Evolutionary conservation across 2,329 filamentous ascomycete species (phyloP).

Genomic region (Geoglossum cookeanum): DNA sequence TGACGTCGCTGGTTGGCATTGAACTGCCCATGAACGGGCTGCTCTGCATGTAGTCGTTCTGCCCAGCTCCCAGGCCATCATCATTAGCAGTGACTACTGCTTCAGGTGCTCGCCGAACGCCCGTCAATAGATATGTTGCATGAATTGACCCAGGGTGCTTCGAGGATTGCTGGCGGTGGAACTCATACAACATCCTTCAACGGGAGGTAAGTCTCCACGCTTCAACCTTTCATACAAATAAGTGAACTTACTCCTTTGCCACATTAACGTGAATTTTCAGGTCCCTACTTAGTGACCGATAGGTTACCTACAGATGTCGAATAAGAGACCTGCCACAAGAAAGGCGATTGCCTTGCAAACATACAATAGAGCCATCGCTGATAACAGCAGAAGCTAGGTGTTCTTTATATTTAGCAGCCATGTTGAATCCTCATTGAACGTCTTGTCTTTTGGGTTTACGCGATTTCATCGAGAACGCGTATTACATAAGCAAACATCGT

Average conservation of each 20-base stretch:
- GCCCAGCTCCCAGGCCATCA: constrained; percentile 27
- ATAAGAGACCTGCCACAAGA: constrained; percentile 6
- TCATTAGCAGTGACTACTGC: background rate
- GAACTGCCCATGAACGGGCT: constrained; percentile 50
- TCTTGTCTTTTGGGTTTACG: background rate
- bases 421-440: constrained; percentile 8
- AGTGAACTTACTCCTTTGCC: constrained; percentile 58
- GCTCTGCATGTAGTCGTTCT: constrained; percentile 47
- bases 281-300: constrained; percentile 64
- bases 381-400: constrained; percentile 61
- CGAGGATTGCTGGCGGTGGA: constrained; percentile 57
- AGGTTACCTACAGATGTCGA: constrained; percentile 49
- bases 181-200: constrained; percentile 66
- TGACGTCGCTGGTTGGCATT: constrained; percentile 33
- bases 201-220: constrained; percentile 5
- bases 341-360: constrained; percentile 12
- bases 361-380: constrained; percentile 53
- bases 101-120: constrained; percentile 33
- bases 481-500: background rate
- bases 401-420: constrained; percentile 37
- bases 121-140: constrained; percentile 80
- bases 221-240: background rate
- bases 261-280: constrained; percentile 68
- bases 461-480: constrained; percentile 2
- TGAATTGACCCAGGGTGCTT: constrained; percentile 58